phyloP scores from a whole-genome alignment of 2,329 filamentous ascomycete genomes.

The Sporothrix variecibatus region DNA sequence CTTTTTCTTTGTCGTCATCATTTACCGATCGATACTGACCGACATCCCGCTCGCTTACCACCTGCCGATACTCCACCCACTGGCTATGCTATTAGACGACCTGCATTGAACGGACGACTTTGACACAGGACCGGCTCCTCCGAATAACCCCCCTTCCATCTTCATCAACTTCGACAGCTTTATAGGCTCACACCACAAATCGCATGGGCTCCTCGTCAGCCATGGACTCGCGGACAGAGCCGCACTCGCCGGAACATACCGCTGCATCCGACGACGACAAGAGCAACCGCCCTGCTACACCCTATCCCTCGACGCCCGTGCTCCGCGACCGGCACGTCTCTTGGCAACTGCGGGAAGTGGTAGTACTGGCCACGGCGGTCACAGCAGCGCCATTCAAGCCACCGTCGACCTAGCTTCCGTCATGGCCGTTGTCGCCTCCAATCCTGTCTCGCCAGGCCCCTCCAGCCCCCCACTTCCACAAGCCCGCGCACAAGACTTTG shows the following conservation, averaged over 20 bases:
- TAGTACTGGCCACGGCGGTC: constrained; percentile 36
- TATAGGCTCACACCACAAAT: neutral
- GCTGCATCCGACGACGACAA: neutral
- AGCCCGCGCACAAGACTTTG: constrained; percentile 49
- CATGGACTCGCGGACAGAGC: constrained; percentile 22
- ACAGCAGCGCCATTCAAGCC: constrained; percentile 41
- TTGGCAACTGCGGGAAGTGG: constrained; percentile 27
- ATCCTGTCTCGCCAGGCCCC: constrained; percentile 56
- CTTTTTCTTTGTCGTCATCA: neutral
- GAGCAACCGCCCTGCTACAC: constrained; percentile 6
- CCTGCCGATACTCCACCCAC: neutral
- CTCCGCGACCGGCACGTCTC: constrained; percentile 29
- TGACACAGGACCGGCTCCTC: neutral
- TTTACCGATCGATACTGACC: neutral
- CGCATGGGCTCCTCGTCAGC: neutral
- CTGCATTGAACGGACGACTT: neutral
- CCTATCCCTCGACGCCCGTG: constrained; percentile 33
- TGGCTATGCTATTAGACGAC: neutral
- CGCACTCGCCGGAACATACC: constrained; percentile 3
- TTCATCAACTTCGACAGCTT: neutral
- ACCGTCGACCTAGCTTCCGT: constrained; percentile 48
- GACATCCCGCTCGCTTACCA: neutral
- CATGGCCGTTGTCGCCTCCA: constrained; percentile 50
- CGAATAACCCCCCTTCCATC: neutral
- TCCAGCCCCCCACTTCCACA: constrained; percentile 55